Evolutionary conservation across 495 filamentous ascomycete species (phyloP).

Genomic region (Mycothermus thermophilus): DNA sequence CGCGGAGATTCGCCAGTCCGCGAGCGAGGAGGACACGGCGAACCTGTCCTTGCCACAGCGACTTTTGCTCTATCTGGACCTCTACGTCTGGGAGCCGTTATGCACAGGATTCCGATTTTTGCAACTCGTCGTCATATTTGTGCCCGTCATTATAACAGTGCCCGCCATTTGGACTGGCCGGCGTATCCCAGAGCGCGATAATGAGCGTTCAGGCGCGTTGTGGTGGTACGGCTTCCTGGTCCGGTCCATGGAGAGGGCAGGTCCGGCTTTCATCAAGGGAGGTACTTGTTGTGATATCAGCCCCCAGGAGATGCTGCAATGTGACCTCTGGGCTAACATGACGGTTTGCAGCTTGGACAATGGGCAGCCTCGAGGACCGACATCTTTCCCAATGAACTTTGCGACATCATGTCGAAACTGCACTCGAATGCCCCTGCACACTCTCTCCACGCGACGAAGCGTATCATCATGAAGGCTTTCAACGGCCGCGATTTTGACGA

Average conservation of each 20-base stretch:
- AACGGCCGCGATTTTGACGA: conserved; percentile 65
- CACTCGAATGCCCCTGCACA: conserved; percentile 92
- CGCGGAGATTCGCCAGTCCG: conserved; percentile 54
- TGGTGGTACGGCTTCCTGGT: conserved; percentile 96
- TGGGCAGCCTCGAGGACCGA: conserved; percentile 96
- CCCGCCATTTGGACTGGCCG: conserved; percentile 70
- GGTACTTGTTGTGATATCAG: conserved; percentile 1
- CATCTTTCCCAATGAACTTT: conserved; percentile 93
- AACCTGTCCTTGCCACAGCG: conserved; percentile 38
- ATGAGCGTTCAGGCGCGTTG: conserved; percentile 63
- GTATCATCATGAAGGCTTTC: conserved; percentile 68
- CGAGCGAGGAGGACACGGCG: conserved; percentile 45
- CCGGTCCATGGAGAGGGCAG: conserved; percentile 78
- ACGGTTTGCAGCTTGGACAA: conserved; percentile 64
- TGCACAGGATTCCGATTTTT: conserved; percentile 78
- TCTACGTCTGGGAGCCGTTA: conserved; percentile 71
- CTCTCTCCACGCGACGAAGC: conserved; percentile 65
- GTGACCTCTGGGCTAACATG: conserved; percentile 8
- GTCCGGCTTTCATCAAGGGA: conserved; percentile 97
- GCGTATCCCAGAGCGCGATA: conserved; percentile 42
- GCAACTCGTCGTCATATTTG: conserved; percentile 74
- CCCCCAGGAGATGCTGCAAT: neutral
- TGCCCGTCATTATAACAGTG: conserved; percentile 69
- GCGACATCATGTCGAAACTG: conserved; percentile 82
- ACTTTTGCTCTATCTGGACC: conserved; percentile 49